Evolutionary conservation across 345 rosid species (phyloP).

Genomic region (Euclidium syriacum): DNA sequence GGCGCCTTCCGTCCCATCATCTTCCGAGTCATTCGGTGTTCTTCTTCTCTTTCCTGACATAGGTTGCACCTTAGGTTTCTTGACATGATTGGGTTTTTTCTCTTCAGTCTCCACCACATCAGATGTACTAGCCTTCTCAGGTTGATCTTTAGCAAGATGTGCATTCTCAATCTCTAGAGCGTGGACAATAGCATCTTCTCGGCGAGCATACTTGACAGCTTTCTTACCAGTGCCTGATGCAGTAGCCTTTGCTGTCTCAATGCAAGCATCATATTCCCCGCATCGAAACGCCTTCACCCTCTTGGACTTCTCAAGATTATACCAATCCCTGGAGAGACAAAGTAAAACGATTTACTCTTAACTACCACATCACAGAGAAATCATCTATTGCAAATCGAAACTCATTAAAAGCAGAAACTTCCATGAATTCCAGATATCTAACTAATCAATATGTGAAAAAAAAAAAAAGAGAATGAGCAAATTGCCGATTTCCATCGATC

Average conservation of each 20-base stretch:
- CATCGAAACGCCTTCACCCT: constrained; percentile 97
- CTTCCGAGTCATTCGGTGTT: constrained; percentile 93
- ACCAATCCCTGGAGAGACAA: constrained; percentile 73
- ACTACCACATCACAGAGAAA: neutral
- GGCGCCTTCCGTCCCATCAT: constrained; percentile 76
- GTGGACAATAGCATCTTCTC: constrained; percentile 98
- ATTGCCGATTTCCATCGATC: neutral
- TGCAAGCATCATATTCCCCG: constrained; percentile 89
- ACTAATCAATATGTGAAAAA: neutral
- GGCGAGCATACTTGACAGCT: constrained; percentile 88
- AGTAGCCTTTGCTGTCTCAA: constrained; percentile 76
- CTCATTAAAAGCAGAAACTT: neutral
- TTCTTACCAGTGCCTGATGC: constrained; percentile 62
- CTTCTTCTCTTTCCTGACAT: constrained; percentile 57
- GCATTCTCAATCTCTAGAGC: constrained; percentile 93
- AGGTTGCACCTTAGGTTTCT: constrained; percentile 46
- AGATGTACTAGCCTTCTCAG: constrained; percentile 34
- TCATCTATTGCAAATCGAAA: neutral
- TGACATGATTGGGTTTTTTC: constrained; percentile 41
- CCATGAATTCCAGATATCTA: neutral
- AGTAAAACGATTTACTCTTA: neutral
- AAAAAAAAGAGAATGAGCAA: neutral
- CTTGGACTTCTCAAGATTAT: constrained; percentile 95
- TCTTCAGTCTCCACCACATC: constrained; percentile 40
- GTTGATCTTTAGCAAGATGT: constrained; percentile 50